phyloP scores from a whole-genome alignment of 305 asterid species.

The Fraxinus platypoda region DNA sequence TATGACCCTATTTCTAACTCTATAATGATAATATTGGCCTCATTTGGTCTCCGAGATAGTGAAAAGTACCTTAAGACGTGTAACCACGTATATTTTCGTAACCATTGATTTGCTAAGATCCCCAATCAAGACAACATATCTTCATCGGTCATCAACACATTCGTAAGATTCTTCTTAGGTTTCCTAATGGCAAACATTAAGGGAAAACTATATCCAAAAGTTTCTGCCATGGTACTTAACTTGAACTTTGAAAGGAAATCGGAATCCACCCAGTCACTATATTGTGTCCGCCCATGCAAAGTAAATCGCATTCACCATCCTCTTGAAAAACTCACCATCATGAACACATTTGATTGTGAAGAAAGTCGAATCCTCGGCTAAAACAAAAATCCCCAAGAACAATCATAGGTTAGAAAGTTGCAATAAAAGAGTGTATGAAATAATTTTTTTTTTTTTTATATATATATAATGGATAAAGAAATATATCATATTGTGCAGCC shows the following conservation, averaged over 20 bases:
- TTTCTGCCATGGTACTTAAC: neutral
- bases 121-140: too few species aligned
- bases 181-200: neutral
- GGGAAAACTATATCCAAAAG: neutral
- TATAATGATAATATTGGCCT: too few species aligned
- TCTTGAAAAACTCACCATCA: neutral
- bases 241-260: neutral
- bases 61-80: too few species aligned
- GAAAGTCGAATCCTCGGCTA: neutral
- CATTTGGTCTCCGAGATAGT: too few species aligned
- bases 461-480: neutral
- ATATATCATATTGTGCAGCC: neutral
- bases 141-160: neutral
- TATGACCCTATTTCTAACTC: too few species aligned
- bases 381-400: too few species aligned
- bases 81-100: too few species aligned
- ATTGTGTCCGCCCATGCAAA: neutral
- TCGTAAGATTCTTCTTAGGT: neutral
- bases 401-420: neutral
- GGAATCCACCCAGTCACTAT: neutral
- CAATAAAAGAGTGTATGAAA: neutral
- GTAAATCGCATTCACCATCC: neutral
- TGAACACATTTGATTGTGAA: neutral
- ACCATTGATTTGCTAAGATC: too few species aligned
- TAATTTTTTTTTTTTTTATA: too few species aligned